Conservation (phyloP, 2,329 filamentous ascomycete species). For the Orbilia brochopaga region DNA sequence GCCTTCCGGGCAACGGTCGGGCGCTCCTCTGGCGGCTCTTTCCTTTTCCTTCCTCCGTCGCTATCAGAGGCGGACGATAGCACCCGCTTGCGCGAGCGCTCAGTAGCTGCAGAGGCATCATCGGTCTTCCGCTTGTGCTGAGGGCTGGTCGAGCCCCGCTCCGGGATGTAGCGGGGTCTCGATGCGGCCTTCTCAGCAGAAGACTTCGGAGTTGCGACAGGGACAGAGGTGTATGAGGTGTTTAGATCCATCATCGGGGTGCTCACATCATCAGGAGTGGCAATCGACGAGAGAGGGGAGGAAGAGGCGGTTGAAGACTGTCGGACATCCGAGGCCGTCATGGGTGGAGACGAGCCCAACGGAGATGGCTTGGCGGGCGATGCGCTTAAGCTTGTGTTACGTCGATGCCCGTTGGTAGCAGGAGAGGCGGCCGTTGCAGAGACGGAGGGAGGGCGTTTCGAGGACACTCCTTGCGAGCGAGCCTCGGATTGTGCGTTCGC, state of each 20-base stretch:
- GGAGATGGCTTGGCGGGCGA: constrained; percentile 55
- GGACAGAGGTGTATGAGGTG: constrained; percentile 43
- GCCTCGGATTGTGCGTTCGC: constrained; percentile 20
- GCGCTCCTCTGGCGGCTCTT: constrained; percentile 32
- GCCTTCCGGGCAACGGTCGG: constrained; percentile 40
- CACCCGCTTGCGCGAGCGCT: constrained; percentile 30
- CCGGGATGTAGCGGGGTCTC: constrained; percentile 43
- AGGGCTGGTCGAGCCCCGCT: constrained; percentile 38
- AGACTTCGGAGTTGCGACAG: constrained; percentile 26
- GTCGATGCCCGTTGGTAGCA: constrained; percentile 30
- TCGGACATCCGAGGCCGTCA: constrained; percentile 46
- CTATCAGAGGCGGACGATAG: constrained; percentile 35
- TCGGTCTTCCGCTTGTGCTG: constrained; percentile 33
- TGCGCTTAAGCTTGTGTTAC: constrained; percentile 52
- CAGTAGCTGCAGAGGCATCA: constrained; percentile 12
- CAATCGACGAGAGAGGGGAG: constrained; percentile 41
- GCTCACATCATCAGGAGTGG: constrained; percentile 41
- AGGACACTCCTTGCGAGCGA: constrained; percentile 24
- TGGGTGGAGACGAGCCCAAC: constrained; percentile 53
- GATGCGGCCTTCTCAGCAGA: constrained; percentile 36
- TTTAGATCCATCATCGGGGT: constrained; percentile 42
- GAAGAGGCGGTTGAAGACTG: constrained; percentile 46
- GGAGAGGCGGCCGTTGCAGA: constrained; percentile 15
- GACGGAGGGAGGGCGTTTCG: constrained; percentile 34
- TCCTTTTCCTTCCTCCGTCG: constrained; percentile 36